A percentile compares a stretch with the other conserved stretches of the same genome.
These are phyloP conservation scores for Zygotorulaspora sp. DNA, from an alignment of 805 yeast genomes.

Conservation along the genomic window DNA sequence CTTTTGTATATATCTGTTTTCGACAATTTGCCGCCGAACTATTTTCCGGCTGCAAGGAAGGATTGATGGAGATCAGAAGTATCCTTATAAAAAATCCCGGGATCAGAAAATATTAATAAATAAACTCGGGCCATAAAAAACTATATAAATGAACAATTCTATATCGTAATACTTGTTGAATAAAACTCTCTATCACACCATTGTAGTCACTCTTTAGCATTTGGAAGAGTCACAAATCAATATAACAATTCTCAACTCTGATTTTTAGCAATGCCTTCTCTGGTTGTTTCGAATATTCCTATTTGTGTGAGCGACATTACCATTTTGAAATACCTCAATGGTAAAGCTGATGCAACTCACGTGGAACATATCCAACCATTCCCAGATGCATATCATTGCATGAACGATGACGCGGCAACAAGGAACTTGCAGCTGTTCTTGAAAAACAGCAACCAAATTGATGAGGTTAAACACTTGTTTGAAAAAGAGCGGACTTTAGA, in stretches of 20 bases:
- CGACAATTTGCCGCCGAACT: not conserved
- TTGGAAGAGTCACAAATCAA: not conserved
- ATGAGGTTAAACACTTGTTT: conserved; percentile 12
- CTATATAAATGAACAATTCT: too few relatives aligned
- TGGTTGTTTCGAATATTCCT: conserved; percentile 55
- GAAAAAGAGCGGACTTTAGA: conserved; percentile 12
- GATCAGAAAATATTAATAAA: too few relatives aligned
- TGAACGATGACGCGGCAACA: conserved; percentile 18
- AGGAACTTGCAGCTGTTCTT: conserved; percentile 19
- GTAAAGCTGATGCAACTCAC: conserved; percentile 7
- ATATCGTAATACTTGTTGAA: too few relatives aligned
- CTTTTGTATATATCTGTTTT: too few relatives aligned
- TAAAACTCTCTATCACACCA: too few relatives aligned
- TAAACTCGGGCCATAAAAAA: too few relatives aligned
- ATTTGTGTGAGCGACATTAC: conserved; percentile 38
- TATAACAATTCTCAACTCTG: not conserved
- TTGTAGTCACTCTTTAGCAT: too few relatives aligned
- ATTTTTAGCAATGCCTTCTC: conserved; percentile 28
- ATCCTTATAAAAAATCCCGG: not conserved
- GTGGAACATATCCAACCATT: conserved; percentile 21
- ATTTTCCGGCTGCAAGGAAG: not conserved
- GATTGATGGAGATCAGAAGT: not conserved
- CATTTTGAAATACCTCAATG: conserved; percentile 13
- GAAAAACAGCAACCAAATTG: conserved; percentile 11
- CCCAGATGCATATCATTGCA: conserved; percentile 22